Evolutionary conservation across 2,329 filamentous ascomycete genomes (phyloP).

Genomic region (Rhynchosporium graminicola): DNA sequence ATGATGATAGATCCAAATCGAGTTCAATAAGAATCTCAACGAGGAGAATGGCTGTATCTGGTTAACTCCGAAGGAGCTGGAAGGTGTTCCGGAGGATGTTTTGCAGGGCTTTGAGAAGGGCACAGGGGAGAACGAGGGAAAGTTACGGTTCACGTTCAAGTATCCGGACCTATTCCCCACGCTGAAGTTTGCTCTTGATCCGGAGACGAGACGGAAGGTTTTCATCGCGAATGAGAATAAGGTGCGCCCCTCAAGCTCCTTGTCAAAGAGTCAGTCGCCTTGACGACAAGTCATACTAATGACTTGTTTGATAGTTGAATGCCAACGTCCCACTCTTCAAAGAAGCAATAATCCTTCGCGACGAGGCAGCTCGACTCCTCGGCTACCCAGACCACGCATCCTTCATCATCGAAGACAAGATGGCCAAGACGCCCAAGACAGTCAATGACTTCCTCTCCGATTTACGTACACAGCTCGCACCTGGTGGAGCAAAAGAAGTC

Average conservation of each 20-base stretch:
- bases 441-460: conserved; percentile 74
- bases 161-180: conserved; percentile 80
- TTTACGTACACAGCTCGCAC: conserved; percentile 64
- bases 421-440: conserved; percentile 75
- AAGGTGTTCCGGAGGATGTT: conserved; percentile 73
- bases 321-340: conserved; percentile 73
- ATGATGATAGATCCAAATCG: conserved; percentile 67
- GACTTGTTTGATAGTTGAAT: conserved; percentile 51
- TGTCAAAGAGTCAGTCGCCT: background rate
- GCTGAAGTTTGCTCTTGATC: conserved; percentile 73
- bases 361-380: conserved; percentile 75
- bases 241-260: conserved; percentile 43
- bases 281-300: conserved; percentile 6
- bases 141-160: conserved; percentile 77
- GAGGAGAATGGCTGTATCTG: conserved; percentile 81
- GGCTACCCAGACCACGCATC: conserved; percentile 77
- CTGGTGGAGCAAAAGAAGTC: conserved; percentile 71
- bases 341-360: conserved; percentile 72
- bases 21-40: conserved; percentile 78
- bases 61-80: conserved; percentile 72
- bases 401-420: conserved; percentile 78
- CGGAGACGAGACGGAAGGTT: conserved; percentile 67
- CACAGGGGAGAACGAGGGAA: conserved; percentile 69
- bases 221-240: conserved; percentile 81
- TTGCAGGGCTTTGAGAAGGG: conserved; percentile 69